phyloP scores from a whole-genome alignment of 306 rosid species.

The Trifolium subterraneum region DNA sequence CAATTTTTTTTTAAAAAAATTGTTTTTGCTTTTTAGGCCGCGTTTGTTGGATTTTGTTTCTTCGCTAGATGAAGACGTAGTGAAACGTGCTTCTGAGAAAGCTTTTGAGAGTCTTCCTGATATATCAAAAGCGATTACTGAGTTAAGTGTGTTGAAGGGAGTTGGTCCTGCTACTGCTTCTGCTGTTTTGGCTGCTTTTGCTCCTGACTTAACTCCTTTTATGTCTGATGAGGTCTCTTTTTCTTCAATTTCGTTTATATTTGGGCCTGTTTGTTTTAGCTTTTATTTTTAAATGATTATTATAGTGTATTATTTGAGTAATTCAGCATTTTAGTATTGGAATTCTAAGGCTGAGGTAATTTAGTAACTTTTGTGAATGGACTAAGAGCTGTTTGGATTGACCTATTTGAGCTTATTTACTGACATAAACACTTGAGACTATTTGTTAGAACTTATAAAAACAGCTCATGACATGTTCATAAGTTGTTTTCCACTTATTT shows the following conservation, averaged over 20 bases:
- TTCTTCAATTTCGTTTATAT: background rate
- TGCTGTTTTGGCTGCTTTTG: constrained; percentile 76
- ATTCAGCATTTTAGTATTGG: background rate
- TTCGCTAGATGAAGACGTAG: constrained; percentile 60
- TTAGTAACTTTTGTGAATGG: background rate
- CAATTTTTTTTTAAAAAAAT: background rate
- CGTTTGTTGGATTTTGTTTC: constrained; percentile 87
- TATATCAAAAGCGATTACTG: constrained; percentile 66
- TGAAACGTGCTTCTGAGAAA: constrained; percentile 66
- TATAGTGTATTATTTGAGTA: background rate
- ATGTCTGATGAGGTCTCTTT: constrained; percentile 87
- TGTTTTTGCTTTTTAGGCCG: constrained; percentile 53
- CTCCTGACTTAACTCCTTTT: constrained; percentile 77
- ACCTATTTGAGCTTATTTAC: no score
- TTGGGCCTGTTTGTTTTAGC: no score
- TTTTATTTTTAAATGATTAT: no score
- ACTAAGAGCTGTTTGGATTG: background rate
- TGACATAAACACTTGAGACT: no score
- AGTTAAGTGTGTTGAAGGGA: constrained; percentile 79
- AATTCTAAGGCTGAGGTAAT: background rate
- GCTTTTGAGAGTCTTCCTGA: constrained; percentile 79
- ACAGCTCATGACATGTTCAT: no score
- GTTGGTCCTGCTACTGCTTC: constrained; percentile 95
- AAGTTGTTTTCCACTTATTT: no score
- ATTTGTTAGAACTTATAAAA: no score